phyloP scores from a whole-genome alignment of 179 eudicot species.

The Actinidia chinensis region DNA sequence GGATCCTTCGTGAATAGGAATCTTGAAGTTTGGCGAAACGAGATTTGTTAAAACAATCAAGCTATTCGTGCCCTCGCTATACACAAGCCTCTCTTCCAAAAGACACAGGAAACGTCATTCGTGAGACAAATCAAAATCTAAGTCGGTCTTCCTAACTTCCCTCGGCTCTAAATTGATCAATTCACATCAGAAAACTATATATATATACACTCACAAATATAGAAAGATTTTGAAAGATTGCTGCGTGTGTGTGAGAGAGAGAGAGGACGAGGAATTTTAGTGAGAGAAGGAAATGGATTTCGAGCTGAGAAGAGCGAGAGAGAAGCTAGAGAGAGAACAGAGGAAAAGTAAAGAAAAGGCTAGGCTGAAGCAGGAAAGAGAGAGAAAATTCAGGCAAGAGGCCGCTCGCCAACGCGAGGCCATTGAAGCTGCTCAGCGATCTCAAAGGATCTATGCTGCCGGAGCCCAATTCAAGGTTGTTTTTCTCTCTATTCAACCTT shows the following conservation, averaged over 20 bases:
- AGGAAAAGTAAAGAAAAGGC: constrained; percentile 73
- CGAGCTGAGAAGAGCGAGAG: constrained; percentile 83
- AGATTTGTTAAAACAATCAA: not conserved
- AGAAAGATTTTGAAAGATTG: not conserved
- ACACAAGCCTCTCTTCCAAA: not conserved
- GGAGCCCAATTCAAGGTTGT: constrained; percentile 68
- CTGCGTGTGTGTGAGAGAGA: not conserved
- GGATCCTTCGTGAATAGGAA: not conserved
- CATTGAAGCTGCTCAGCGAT: constrained; percentile 62
- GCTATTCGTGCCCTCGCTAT: not conserved
- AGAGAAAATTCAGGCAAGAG: constrained; percentile 63
- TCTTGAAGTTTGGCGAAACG: not conserved
- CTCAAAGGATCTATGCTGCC: constrained; percentile 72
- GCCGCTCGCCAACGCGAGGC: constrained; percentile 67
- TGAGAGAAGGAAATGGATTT: constrained; percentile 56
- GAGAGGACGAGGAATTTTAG: not conserved
- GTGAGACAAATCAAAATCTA: not conserved
- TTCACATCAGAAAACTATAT: not conserved
- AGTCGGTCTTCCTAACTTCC: not conserved
- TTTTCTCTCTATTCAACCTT: not conserved
- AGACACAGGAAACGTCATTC: not conserved
- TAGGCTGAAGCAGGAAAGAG: constrained; percentile 50
- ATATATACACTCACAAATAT: not conserved
- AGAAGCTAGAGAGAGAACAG: constrained; percentile 84
- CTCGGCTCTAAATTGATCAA: not conserved